Evolutionary conservation across 345 rosid genomes (phyloP).

Genomic region (Boechera divaricarpa): DNA sequence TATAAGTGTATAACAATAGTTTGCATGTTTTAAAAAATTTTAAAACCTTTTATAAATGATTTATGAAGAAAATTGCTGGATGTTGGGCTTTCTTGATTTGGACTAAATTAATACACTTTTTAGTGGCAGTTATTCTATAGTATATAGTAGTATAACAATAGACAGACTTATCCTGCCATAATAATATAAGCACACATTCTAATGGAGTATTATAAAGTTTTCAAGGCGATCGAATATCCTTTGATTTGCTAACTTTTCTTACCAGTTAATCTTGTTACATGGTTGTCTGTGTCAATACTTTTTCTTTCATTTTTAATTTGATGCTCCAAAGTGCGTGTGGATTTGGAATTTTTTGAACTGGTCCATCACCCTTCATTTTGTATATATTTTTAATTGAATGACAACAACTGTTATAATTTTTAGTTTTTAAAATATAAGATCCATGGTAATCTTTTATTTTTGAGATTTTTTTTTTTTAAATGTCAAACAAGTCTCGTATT

Average conservation of each 20-base stretch:
- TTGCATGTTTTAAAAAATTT: too few relatives aligned
- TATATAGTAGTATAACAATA: too few relatives aligned
- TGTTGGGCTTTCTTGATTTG: background rate
- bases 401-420: too few relatives aligned
- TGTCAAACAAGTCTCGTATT: too few relatives aligned
- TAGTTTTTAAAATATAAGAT: too few relatives aligned
- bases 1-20: too few relatives aligned
- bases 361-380: background rate
- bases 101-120: background rate
- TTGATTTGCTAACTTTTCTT: conserved; percentile 6
- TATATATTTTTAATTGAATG: too few relatives aligned
- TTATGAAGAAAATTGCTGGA: too few relatives aligned
- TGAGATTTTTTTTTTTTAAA: too few relatives aligned
- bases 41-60: too few relatives aligned
- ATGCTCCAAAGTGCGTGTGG: conserved; percentile 17
- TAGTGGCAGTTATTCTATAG: background rate
- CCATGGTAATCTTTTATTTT: too few relatives aligned
- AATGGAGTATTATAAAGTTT: background rate
- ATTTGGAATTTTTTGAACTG: conserved; percentile 10
- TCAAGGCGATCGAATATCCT: conserved; percentile 10
- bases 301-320: background rate
- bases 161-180: background rate
- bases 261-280: conserved; percentile 8
- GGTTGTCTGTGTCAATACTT: conserved; percentile 18
- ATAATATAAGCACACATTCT: background rate